These are phyloP conservation scores for Mucor piriformis DNA, from an alignment of 371 early-diverging fungal genomes.

Conservation along the genomic window DNA sequence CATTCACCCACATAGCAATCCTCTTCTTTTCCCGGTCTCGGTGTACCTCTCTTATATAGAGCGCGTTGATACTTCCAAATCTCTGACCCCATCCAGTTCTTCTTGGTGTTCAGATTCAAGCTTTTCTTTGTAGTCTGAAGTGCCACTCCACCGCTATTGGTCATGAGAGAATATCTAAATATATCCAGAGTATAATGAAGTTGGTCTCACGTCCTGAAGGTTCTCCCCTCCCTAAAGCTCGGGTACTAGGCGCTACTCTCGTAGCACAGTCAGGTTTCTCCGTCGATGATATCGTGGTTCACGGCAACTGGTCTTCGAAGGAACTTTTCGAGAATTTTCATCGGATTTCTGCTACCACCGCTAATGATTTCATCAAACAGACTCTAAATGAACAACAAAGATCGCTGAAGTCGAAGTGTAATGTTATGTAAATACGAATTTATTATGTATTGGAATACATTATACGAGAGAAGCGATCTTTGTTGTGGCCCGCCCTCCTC, in stretches of 20 bases:
- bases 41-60: conserved; percentile 6
- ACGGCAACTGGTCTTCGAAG: conserved; percentile 23
- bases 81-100: conserved; percentile 14
- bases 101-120: conserved; percentile 10
- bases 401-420: conserved; percentile 11
- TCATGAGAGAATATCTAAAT: conserved; percentile 3
- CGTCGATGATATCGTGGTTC: conserved; percentile 29
- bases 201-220: not conserved
- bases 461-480: conserved; percentile 3
- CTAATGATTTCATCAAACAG: conserved; percentile 17
- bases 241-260: conserved; percentile 25
- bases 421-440: conserved; percentile 1
- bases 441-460: not conserved
- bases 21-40: conserved; percentile 18
- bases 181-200: not conserved
- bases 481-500: conserved; percentile 12
- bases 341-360: conserved; percentile 36
- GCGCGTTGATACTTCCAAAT: not conserved
- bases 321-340: conserved; percentile 8
- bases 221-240: conserved; percentile 17
- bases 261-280: conserved; percentile 19
- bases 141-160: not conserved
- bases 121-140: conserved; percentile 12
- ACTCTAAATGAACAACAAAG: conserved; percentile 18
- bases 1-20: conserved; percentile 12